Evolutionary conservation across 768 basidiomycete genomes (phyloP), one percentile per base, ranked within the genome.

Genomic region (Amanita rubescens): DNA sequence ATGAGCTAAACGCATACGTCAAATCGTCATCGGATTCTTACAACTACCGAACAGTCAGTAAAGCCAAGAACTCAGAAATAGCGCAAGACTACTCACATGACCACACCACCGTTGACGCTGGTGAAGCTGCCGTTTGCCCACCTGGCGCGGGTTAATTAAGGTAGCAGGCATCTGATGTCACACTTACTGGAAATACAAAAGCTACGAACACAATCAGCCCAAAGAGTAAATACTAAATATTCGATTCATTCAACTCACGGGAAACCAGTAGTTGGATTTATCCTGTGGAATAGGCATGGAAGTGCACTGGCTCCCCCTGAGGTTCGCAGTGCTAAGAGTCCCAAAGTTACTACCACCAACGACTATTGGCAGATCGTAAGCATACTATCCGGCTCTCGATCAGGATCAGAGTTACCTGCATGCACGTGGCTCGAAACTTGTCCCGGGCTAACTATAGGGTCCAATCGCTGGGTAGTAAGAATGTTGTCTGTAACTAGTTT

Each of bases 321-420:
- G 68, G 9, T 51, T 56, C 11, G 68, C 67, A 1, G 78, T 78
- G 57, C 66, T 70, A 32, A 70, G 70, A 32, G 60, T 59, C 55
- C 75, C 67, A 63, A 80, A 78, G 58, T 78, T 78, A 65, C 76
- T 78, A 3, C 79, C 78, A 27, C 79, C 79, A 50, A 77, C 60
- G 48, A 78, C 78, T 79, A n/a, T 25, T 22, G 51, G 54, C 37
- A 34, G 22, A 39, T 24, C 24, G n/a, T 34, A 12, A 37, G 32
- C 41, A 47, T 27, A 56, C 42, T 25, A 19, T 43, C 37, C 24
- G 27, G 54, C 45, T 42, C 35, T 45, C 34, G 52, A 56, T 58
- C 27, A 11, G 35, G 44, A 48, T 43, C 20, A 35, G 56, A 57
- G 17, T 50, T 48, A 78, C 76, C 67, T 56, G 72, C 70, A 61